Conservation (phyloP, 2,329 filamentous ascomycete species). For the Penicillium janthinellum region DNA sequence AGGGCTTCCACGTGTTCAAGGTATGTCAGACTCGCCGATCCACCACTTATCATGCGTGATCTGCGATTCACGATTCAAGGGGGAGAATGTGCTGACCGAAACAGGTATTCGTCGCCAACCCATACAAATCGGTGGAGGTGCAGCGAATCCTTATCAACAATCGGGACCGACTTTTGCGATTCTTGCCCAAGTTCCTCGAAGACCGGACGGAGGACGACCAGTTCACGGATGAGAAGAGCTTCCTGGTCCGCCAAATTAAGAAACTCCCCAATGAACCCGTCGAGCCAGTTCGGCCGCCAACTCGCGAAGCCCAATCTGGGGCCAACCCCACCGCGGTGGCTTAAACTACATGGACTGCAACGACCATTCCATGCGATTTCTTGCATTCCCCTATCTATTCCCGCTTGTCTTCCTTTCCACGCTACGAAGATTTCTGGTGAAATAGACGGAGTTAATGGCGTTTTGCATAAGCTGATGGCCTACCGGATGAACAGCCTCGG, state of each 20-base stretch:
- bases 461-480: slow-evolving; percentile 21
- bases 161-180: slow-evolving; percentile 83
- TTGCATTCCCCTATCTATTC: slow-evolving; percentile 1
- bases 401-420: not conserved
- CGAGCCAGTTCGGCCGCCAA: slow-evolving; percentile 35
- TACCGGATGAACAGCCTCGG: slow-evolving; percentile 21
- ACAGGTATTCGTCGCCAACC: slow-evolving; percentile 94
- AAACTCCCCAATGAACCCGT: slow-evolving; percentile 47
- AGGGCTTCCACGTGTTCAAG: slow-evolving; percentile 99
- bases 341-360: slow-evolving; percentile 16
- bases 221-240: slow-evolving; percentile 97
- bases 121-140: slow-evolving; percentile 94
- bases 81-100: slow-evolving; percentile 21
- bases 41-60: not conserved
- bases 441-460: slow-evolving; percentile 11
- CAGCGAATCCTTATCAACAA: slow-evolving; percentile 97
- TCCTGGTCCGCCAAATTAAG: slow-evolving; percentile 90
- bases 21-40: slow-evolving; percentile 38
- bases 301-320: slow-evolving; percentile 31
- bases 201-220: slow-evolving; percentile 97
- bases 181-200: slow-evolving; percentile 88
- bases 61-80: not conserved
- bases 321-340: slow-evolving; percentile 34
- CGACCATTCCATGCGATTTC: slow-evolving; percentile 3
- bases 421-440: slow-evolving; percentile 15